Percentiles rank a stretch among this genome's conserved stretches.
These are phyloP conservation scores for Huntiella bhutanensis DNA, from an alignment of 2,329 filamentous ascomycete genomes.

Conservation along the genomic window DNA sequence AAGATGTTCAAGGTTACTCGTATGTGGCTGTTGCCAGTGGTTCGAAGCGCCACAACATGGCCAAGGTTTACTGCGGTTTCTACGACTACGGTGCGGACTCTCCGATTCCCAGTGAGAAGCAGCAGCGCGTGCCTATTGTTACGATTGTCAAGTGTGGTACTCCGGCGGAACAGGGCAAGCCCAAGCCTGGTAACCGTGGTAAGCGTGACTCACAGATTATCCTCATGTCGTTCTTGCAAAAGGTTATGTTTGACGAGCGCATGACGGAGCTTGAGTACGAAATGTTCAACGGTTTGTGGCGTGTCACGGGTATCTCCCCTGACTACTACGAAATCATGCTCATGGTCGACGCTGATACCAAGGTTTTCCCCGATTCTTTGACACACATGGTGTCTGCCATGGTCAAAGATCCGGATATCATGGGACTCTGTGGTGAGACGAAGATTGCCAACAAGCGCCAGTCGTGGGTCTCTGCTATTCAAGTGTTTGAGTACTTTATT, in stretches of 20 bases:
- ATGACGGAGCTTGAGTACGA: constrained; percentile 99
- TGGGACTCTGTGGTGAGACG: constrained; percentile 96
- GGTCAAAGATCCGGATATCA: constrained; percentile 97
- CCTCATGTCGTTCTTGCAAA: constrained; percentile 97
- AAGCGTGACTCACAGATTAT: constrained; percentile 99
- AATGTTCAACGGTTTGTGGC: constrained; percentile 99
- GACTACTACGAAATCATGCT: constrained; percentile 96
- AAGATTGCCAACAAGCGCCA: constrained; percentile 98
- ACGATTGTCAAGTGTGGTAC: constrained; percentile 90
- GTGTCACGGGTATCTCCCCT: constrained; percentile 92
- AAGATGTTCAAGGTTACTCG: constrained; percentile 77
- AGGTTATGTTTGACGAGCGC: constrained; percentile 99
- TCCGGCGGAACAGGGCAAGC: constrained; percentile 58
- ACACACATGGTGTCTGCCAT: constrained; percentile 99
- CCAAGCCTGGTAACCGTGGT: constrained; percentile 90
- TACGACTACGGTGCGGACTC: constrained; percentile 86
- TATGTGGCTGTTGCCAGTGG: constrained; percentile 94
- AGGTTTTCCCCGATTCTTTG: constrained; percentile 93
- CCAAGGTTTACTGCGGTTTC: constrained; percentile 93
- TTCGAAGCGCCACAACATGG: constrained; percentile 98
- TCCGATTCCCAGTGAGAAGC: constrained; percentile 61
- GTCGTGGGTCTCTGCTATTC: constrained; percentile 92
- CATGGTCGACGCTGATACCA: constrained; percentile 98
- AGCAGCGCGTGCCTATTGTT: constrained; percentile 97
- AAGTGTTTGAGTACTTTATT: constrained; percentile 99